Conservation (phyloP, 1,284 basidiomycete species). For the Anthracocystis walkeri region DNA sequence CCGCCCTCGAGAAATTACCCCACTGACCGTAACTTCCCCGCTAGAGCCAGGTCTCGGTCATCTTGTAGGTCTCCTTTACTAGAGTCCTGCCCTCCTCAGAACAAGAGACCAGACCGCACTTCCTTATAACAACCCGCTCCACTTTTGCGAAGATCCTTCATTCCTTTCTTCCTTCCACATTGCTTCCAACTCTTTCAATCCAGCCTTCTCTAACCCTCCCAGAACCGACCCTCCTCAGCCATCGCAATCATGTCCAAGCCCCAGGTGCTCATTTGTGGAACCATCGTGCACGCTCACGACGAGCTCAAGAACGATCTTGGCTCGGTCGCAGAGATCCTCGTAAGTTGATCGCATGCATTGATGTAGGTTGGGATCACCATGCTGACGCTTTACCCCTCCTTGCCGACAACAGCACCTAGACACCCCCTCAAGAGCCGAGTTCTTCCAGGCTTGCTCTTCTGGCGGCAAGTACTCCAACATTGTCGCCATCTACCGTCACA, state of each 20-base stretch:
- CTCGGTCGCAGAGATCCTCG: conserved; percentile 45
- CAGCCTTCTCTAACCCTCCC: not conserved
- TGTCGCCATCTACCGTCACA: conserved; percentile 83
- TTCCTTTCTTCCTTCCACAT: not conserved
- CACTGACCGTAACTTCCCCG: conserved; percentile 6
- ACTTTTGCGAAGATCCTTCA: conserved; percentile 3
- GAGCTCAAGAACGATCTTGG: conserved; percentile 55
- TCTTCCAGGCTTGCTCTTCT: conserved; percentile 43
- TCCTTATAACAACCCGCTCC: conserved; percentile 4
- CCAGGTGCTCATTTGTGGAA: conserved; percentile 57
- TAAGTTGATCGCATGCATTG: conserved; percentile 54
- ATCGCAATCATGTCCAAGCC: conserved; percentile 50
- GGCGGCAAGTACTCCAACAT: conserved; percentile 75
- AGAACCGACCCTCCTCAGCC: not conserved
- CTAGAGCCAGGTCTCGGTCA: not conserved
- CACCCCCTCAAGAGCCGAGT: conserved; percentile 40
- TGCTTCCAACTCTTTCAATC: not conserved
- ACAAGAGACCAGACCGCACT: conserved; percentile 1
- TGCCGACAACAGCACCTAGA: conserved; percentile 34
- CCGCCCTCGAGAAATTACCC: not conserved
- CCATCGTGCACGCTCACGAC: conserved; percentile 55
- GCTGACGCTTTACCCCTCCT: not conserved
- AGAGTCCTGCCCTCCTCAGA: not conserved
- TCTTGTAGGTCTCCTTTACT: no score
- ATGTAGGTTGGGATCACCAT: conserved; percentile 61